Conservation (phyloP, 2,329 filamentous ascomycete species). For the Fusarium sp. region DNA sequence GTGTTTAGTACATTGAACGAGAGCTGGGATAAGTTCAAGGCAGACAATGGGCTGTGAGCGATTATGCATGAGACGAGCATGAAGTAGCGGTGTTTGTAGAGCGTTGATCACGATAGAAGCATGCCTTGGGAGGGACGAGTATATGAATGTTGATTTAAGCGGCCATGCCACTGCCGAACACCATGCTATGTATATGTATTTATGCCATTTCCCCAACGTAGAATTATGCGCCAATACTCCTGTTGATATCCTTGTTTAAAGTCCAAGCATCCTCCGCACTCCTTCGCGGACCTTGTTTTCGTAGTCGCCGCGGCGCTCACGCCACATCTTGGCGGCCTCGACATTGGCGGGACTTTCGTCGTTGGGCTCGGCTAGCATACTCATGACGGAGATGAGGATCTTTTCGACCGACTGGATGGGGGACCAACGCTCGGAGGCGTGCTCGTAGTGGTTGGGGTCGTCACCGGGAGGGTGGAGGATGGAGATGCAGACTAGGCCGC, state of each 20-base stretch:
- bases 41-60: conserved; percentile 70
- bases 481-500: conserved; percentile 95
- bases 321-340: conserved; percentile 96
- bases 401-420: conserved; percentile 98
- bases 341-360: conserved; percentile 97
- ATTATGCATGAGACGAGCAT: conserved; percentile 25
- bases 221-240: conserved; percentile 40
- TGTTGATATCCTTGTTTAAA: conserved; percentile 56
- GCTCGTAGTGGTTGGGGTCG: conserved; percentile 98
- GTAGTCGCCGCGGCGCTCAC: conserved; percentile 84
- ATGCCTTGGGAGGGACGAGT: conserved; percentile 30
- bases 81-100: conserved; percentile 40
- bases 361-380: conserved; percentile 96
- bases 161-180: conserved; percentile 38
- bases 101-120: conserved; percentile 37
- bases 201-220: conserved; percentile 24
- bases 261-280: conserved; percentile 80
- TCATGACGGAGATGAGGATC: conserved; percentile 96
- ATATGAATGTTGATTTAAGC: conserved; percentile 39
- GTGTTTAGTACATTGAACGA: conserved; percentile 78
- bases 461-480: conserved; percentile 96
- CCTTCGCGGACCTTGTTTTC: conserved; percentile 86
- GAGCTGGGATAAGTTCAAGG: conserved; percentile 79
- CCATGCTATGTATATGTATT: conserved; percentile 34
- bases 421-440: conserved; percentile 94